A percentile compares a stretch with the other conserved stretches of the same genome.
Evolutionary conservation across 108 stramenopile species (phyloP).

Genomic region (Skeletonema grethae): DNA sequence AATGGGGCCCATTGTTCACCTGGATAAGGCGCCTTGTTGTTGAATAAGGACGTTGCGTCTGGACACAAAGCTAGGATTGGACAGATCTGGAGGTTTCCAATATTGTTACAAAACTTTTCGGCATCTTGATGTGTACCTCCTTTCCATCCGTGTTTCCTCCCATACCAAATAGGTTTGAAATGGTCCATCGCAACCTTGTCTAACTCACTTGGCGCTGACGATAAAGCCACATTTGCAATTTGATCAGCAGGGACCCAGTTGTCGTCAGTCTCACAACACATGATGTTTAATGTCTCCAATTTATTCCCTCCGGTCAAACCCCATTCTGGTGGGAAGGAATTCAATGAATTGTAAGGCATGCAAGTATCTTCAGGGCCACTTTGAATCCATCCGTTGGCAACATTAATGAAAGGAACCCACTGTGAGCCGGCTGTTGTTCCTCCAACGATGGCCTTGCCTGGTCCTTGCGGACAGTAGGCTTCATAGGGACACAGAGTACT

Average conservation of each 20-base stretch:
- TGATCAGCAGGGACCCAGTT: slow-evolving; percentile 3
- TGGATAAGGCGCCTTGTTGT: slow-evolving; percentile 10
- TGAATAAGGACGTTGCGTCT: slow-evolving; percentile 20
- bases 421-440: slow-evolving; percentile 10
- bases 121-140: slow-evolving; percentile 26
- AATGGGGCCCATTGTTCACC: slow-evolving; percentile 41
- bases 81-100: slow-evolving; percentile 22
- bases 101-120: slow-evolving; percentile 23
- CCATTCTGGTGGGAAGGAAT: slow-evolving; percentile 32
- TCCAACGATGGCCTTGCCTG: slow-evolving; percentile 15
- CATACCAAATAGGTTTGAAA: slow-evolving; percentile 33
- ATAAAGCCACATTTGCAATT: not conserved
- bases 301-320: slow-evolving; percentile 20
- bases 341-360: slow-evolving; percentile 25
- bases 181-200: slow-evolving; percentile 17
- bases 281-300: slow-evolving; percentile 11
- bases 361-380: slow-evolving; percentile 30
- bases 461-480: slow-evolving; percentile 36
- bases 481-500: slow-evolving; percentile 33
- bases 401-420: slow-evolving; percentile 20
- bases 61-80: slow-evolving; percentile 31
- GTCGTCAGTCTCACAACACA: slow-evolving; percentile 28
- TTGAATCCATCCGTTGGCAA: slow-evolving; percentile 38
- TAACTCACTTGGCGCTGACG: not conserved
- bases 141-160: slow-evolving; percentile 30